Base-by-base conservation (phyloP, 192 early-diverging fungal genomes). In the Gigaspora rosea region DNA sequence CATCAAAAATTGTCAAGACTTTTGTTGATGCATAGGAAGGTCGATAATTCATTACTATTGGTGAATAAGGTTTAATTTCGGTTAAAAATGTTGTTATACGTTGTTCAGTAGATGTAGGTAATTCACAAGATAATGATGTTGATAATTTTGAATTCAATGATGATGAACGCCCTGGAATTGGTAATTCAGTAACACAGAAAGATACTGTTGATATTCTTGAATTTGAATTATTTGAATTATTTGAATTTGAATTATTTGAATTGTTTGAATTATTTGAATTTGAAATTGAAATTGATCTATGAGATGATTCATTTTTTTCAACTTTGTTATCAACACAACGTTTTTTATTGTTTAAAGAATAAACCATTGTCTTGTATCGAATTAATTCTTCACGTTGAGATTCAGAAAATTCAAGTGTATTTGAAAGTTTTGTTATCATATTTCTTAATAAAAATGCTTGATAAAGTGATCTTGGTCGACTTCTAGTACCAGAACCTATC, bases 1-100 rank as follows among this genome's bases (percentile, higher is more conserved):
- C 71, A 73, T 73, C 56, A 59, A 58, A 46, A n/a, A 59, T 11
- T 47, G 57, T 73, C 7, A 73, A 20, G n/a, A 57, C 32, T 11
- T 56, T 56, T 12, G 36, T 36, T 46, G 51, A 20, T 46, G 36
- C 54, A 73, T 73, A 73, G 13, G 71, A 59, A 59, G 71, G 54
- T 13, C 71, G 52, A 57, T 71, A 71, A 52, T 71, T 66, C 64
- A 10, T 66, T 10, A 41, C 18, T 0, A 66, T 66, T 16, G 64
- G 64, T 10, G 64, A 66, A 10, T 8, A 8, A 3, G 33, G 41
- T 41, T 41, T 41, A n/a, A 15, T 12, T 47, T 46, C 64, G 1
- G 64, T 16, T 2, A 66, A 15, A n/a, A 66, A 41, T 46, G 16
- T 35, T 16, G 33, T 41, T 20, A 66, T 16, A 18, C 18, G 33